Evolutionary conservation across 495 filamentous ascomycete species (phyloP).

Genomic region (Xylaria palmicola): DNA sequence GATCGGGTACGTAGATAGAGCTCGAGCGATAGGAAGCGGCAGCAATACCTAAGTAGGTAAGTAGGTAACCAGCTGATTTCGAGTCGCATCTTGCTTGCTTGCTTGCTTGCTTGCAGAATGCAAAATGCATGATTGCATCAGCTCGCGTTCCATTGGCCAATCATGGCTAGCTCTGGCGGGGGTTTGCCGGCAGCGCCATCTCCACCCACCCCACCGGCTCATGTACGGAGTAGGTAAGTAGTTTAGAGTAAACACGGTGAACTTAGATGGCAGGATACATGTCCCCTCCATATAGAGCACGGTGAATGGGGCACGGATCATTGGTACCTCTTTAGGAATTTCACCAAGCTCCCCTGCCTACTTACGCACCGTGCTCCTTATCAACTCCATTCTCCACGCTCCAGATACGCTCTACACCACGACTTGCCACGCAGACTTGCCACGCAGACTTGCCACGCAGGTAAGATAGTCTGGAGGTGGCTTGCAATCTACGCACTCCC

Average conservation of each 20-base stretch:
- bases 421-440: neutral
- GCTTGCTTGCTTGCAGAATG: too few species aligned
- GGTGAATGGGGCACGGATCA: neutral
- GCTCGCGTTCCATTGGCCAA: neutral
- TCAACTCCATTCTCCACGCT: neutral
- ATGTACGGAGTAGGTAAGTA: neutral
- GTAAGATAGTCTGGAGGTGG: neutral
- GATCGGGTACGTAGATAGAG: neutral
- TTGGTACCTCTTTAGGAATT: too few species aligned
- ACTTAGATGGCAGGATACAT: neutral
- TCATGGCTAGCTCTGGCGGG: neutral
- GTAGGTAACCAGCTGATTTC: neutral
- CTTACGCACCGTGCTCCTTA: neutral
- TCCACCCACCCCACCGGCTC: neutral
- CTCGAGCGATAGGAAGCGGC: conserved; percentile 2
- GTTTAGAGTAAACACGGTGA: too few species aligned
- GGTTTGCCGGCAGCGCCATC: neutral
- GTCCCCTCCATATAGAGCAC: neutral
- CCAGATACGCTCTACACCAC: neutral
- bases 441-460: neutral
- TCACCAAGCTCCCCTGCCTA: neutral
- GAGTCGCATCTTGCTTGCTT: neutral
- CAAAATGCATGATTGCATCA: conserved; percentile 2
- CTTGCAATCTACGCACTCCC: neutral
- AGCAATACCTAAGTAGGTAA: too few species aligned